These are phyloP conservation scores for Saccharomyces hybrid DNA, from an alignment of 1,139 yeast species.

Conservation along the genomic window DNA sequence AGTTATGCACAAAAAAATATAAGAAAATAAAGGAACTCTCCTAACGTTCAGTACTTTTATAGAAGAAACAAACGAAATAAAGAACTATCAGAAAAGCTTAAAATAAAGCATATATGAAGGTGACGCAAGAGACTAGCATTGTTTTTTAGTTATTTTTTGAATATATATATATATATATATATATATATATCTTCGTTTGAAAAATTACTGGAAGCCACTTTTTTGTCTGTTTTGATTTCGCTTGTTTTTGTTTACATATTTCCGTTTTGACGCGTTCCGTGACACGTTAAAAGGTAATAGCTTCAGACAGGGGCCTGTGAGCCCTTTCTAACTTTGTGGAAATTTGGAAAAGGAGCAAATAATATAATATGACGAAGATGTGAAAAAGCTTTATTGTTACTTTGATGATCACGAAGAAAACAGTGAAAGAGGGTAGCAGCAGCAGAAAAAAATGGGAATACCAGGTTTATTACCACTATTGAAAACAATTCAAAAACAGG, in stretches of 20 bases:
- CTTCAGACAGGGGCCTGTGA: neutral
- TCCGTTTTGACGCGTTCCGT: neutral
- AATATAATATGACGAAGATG: neutral
- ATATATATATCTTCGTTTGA: slow-evolving; percentile 34
- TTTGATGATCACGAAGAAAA: too few relatives aligned
- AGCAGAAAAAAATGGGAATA: slow-evolving; percentile 52
- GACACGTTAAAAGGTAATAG: neutral
- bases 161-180: neutral
- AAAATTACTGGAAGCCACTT: slow-evolving; percentile 56
- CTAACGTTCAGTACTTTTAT: too few relatives aligned
- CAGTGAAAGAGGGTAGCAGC: too few relatives aligned
- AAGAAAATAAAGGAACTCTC: neutral
- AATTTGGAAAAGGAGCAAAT: neutral
- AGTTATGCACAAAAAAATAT: too few relatives aligned
- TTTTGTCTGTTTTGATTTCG: neutral
- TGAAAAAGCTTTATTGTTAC: too few relatives aligned
- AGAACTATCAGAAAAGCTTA: too few relatives aligned
- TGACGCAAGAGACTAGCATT: neutral
- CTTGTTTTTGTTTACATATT: neutral
- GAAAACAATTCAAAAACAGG: slow-evolving; percentile 57
- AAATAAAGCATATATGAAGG: too few relatives aligned
- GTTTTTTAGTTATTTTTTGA: too few relatives aligned
- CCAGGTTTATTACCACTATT: slow-evolving; percentile 65
- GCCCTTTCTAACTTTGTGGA: neutral
- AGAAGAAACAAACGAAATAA: too few relatives aligned